Evolutionary conservation across 2,329 filamentous ascomycete species (phyloP).

Genomic region (Triangularia setosa): DNA sequence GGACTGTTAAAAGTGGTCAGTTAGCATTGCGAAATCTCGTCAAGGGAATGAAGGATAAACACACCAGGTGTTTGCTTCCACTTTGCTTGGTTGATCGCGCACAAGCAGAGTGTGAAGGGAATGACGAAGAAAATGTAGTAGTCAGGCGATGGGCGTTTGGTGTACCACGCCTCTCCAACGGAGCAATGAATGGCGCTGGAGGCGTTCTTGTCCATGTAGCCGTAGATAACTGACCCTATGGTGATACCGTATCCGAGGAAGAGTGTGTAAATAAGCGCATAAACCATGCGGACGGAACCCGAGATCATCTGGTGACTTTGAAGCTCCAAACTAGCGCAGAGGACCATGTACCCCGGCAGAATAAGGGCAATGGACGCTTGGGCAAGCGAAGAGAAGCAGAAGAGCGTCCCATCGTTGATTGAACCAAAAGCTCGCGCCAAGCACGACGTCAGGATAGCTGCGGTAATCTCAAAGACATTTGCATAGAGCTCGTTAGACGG

Average conservation of each 20-base stretch:
- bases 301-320: conserved; percentile 67
- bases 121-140: conserved; percentile 57
- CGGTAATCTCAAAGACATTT: conserved; percentile 45
- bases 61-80: conserved; percentile 46
- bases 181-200: conserved; percentile 44
- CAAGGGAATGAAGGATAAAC: not conserved
- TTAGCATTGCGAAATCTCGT: not conserved
- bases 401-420: conserved; percentile 53
- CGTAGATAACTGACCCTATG: conserved; percentile 61
- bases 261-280: conserved; percentile 69
- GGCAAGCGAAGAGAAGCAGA: conserved; percentile 69
- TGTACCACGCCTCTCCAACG: conserved; percentile 24
- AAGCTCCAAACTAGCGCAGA: conserved; percentile 55
- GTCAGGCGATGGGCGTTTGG: conserved; percentile 44
- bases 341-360: conserved; percentile 67
- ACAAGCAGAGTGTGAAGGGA: conserved; percentile 62
- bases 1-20: conserved; percentile 49
- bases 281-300: conserved; percentile 69
- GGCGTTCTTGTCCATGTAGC: conserved; percentile 54
- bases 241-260: conserved; percentile 71
- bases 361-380: conserved; percentile 75
- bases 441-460: conserved; percentile 62
- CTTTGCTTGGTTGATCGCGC: conserved; percentile 65
- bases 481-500: conserved; percentile 64
- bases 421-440: conserved; percentile 66